Percentiles rank a stretch among this genome's conserved stretches.
Evolutionary conservation across 2,329 filamentous ascomycete species (phyloP).

Genomic region (Cytospora piceicola): DNA sequence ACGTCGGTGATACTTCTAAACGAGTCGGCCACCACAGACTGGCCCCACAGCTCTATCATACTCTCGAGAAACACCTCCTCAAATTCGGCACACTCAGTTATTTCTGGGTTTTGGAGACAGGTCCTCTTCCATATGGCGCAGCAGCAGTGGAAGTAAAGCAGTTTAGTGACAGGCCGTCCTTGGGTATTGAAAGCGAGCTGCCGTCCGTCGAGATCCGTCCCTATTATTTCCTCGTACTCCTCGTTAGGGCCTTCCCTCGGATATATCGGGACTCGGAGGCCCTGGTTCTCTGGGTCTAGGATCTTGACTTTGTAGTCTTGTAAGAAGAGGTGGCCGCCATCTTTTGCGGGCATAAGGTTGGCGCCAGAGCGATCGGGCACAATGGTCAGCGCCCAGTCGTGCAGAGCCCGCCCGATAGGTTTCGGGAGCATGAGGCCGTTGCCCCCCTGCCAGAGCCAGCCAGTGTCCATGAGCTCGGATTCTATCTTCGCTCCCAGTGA

Average conservation of each 20-base stretch:
- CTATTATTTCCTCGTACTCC: neutral
- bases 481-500: neutral
- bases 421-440: slow-evolving; percentile 8
- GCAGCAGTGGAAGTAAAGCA: slow-evolving; percentile 22
- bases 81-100: neutral
- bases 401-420: neutral
- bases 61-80: neutral
- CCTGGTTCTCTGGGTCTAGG: neutral
- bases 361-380: neutral
- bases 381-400: slow-evolving; percentile 3
- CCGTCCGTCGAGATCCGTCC: neutral
- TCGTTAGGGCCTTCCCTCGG: neutral
- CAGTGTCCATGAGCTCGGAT: neutral
- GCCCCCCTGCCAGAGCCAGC: neutral
- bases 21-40: neutral
- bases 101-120: slow-evolving; percentile 3
- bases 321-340: no score
- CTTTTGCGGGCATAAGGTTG: neutral
- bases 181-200: neutral
- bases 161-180: neutral
- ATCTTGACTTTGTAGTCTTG: neutral
- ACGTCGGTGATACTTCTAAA: neutral
- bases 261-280: neutral
- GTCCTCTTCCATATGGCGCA: slow-evolving; percentile 24
- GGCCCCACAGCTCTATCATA: neutral